Evolutionary conservation across 805 yeast genomes (phyloP), one percentile per base, ranked within the genome.

Genomic region (Yarrowia yakushimensis): DNA sequence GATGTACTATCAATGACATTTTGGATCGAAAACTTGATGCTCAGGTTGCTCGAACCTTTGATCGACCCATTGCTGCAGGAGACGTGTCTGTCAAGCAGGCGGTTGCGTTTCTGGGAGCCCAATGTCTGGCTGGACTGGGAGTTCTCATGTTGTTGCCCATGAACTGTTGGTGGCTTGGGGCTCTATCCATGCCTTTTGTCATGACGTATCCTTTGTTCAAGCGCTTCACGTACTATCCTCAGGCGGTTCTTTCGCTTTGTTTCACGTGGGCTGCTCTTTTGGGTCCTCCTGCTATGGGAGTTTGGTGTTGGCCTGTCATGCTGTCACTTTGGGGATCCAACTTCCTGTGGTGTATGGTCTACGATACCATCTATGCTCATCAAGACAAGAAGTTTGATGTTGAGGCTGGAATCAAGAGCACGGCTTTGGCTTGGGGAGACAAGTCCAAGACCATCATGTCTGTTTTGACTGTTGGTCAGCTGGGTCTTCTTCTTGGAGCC

Each of bases 361-460:
- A 94, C 74, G 99, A 94, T 73, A 90, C 99, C 1, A 83, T 94
- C 39, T 94, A 94, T 73, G 99, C 99, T 0, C 99, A 94, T 72
- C 99, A 94, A 76, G 99, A 94, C 74, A 94, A 94, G 76, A 76
- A 73, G 60, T 94, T 87, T 70, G 99, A 94, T 74, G 76, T 89
- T 60, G 79, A 82, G 63, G 97, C 96, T 0, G 99, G 99, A 20
- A 87, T 94, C 68, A 91, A 91, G 73, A 89, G 97, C 1, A 91
- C 98, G 0, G 99, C 99, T 8, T 80, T 94, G 67, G 92, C 88
- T 2, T 96, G 99, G 99, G 96, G 96, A 9, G 82, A 81, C 22
- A 80, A 82, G 31, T 82, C 97, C 0, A 91, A 88, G 71, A 80
- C 84, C 11, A 83, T 91, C 42, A 78, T 88, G 69, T 78, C 82